A percentile compares a stretch with the other conserved stretches of the same genome.
Evolutionary conservation across 352 stramenopile genomes (phyloP).

Genomic region (Phytophthora palmivora): DNA sequence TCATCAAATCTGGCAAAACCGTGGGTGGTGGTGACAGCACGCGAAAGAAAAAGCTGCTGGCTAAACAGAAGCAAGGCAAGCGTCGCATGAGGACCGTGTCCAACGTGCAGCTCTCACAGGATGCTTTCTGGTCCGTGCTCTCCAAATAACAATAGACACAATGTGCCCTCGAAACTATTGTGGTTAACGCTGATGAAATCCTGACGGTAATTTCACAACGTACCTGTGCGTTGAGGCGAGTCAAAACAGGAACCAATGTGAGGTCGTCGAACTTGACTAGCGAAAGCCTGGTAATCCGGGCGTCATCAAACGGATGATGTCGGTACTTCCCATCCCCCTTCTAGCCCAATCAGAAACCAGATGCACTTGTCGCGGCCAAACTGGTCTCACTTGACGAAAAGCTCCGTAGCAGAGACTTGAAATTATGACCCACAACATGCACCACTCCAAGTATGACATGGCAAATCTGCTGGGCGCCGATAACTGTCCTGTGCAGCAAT

Average conservation of each 20-base stretch:
- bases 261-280: too few relatives aligned
- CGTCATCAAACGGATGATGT: constrained; percentile 11
- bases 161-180: too few relatives aligned
- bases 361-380: not conserved
- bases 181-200: too few relatives aligned
- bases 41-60: constrained; percentile 99
- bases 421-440: not conserved
- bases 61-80: constrained; percentile 99
- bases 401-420: constrained; percentile 1
- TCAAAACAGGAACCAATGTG: too few relatives aligned
- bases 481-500: not conserved
- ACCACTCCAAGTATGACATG: constrained; percentile 33
- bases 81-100: constrained; percentile 96
- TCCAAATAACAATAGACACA: constrained; percentile 71
- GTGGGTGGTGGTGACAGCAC: constrained; percentile 97
- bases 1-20: constrained; percentile 96
- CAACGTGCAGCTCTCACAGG: constrained; percentile 97
- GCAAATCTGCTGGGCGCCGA: constrained; percentile 19
- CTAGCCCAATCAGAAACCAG: constrained; percentile 10
- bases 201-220: too few relatives aligned
- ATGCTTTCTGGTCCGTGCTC: constrained; percentile 98
- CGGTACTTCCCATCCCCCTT: constrained; percentile 3
- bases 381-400: constrained; percentile 18
- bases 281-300: not conserved
- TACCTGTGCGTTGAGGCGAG: too few relatives aligned